Conservation (phyloP, 352 stramenopile genomes). For the Phytopythium sindhum region DNA sequence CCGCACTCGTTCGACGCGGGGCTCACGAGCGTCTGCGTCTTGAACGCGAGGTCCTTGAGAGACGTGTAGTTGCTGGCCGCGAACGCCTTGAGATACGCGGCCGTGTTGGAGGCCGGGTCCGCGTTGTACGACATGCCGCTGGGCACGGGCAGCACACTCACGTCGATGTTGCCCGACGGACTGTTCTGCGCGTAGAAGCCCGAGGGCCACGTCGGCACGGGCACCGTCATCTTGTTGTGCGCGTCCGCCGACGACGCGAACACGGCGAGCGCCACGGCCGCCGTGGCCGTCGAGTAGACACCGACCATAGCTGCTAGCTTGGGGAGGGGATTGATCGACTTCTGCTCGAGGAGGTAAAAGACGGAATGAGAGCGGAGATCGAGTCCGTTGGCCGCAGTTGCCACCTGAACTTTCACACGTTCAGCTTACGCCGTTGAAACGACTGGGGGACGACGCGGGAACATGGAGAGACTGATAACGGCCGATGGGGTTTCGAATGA, state of each 20-base stretch:
- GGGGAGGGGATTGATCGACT: not conserved
- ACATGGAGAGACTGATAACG: not conserved
- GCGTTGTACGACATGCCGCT: constrained; percentile 37
- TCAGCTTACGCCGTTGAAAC: no score
- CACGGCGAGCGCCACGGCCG: constrained; percentile 9
- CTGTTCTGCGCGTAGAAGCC: constrained; percentile 35
- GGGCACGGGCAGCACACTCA: constrained; percentile 26
- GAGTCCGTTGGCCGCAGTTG: no score
- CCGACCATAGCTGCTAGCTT: not conserved
- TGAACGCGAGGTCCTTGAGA: constrained; percentile 11
- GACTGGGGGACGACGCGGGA: no score
- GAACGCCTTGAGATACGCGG: constrained; percentile 21
- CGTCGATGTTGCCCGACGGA: constrained; percentile 38
- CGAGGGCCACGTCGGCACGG: constrained; percentile 33
- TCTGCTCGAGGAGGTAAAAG: not conserved
- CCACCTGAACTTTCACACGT: no score
- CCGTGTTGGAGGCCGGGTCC: constrained; percentile 18
- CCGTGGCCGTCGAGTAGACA: constrained; percentile 7
- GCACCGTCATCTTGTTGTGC: constrained; percentile 44
- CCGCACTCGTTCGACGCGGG: constrained; percentile 26
- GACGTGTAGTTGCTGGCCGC: constrained; percentile 16
- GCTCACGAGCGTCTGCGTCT: constrained; percentile 17
- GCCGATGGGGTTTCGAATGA: no score
- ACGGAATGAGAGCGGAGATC: not conserved
- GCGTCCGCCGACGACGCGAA: constrained; percentile 20